Base-by-base conservation (phyloP, 176 grass and related monocot genomes). In the Hordeum marinum region DNA sequence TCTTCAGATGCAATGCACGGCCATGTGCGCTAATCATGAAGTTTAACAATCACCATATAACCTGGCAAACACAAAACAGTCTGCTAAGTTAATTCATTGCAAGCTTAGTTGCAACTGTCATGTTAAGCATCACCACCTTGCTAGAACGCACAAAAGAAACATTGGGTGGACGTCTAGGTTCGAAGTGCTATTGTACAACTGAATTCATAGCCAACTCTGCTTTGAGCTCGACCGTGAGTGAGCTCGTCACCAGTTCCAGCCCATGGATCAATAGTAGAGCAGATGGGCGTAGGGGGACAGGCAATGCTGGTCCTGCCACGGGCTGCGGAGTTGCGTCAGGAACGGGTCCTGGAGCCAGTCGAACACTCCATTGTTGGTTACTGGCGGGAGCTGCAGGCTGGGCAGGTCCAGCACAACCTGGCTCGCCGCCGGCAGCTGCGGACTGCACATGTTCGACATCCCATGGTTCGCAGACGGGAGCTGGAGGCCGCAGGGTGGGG, bases 281-380 rank as follows among this genome's bases (percentile, higher is more conserved):
- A 89, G 72, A 72, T 93, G 68, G 18, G 95, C 84, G 21, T 82
- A 88, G 2, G 92, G 87, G 43, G 92, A 97, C 77, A 88, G 46
- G 36, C 85, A 86, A 8, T 46, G 25, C 78, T 89, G 88, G 14
- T 94, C 95, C 45, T 91, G 86, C 95, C 90, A 97, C 18, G 95
- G 80, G 86, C 94, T 97, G 21, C 90, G 87, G 48, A 86, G 84
- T 82, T 92, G 95, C 61, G 84, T 25, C 60, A 91, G 80, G 36
- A 86, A 86, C 42, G 86, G 76, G 9, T 97, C 95, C 75, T 97
- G 86, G 68, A 87, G 41, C 88, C 89, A 89, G 62, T 97, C 95
- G 37, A 84, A 60, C 32, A 29, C 83, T 12, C 87, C 88, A 62
- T 61, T 71, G 82, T 21, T 57, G 54, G 36, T 77, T 26, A 78